Base-by-base conservation (phyloP, 306 rosid species). In the Begonia masoniana region DNA sequence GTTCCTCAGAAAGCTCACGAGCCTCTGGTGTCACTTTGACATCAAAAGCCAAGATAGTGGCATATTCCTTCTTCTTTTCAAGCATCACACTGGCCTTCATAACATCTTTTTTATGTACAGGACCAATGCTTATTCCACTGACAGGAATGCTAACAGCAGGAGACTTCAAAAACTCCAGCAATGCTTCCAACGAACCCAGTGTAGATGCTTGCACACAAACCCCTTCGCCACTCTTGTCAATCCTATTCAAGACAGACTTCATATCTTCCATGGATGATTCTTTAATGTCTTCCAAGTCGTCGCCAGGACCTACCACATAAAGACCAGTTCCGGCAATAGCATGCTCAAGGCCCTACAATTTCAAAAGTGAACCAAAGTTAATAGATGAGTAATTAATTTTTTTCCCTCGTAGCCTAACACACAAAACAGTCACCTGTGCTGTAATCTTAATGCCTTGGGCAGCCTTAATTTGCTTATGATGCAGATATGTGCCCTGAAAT, bases 51-150 rank as follows among this genome's bases (percentile, higher is more conserved):
- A 91, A 72, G 62, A 91, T 86, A 46, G 92, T 67, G 24, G 94
- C 83, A 64, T 64, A 83, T 71, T 86, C 94, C 62, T 70, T 71
- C 70, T 75, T 91, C 84, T 91, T 91, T 76, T 81, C 94, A 60
- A 91, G 94, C 99, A 91, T 86, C 47, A 83, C 99, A 52, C 92
- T 75, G 67, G 99, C 96, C 79, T 91, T 91, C 99, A 83, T 91
- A 60, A 91, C 80, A 64, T 91, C 99, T 71, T 86, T 91, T 68
- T 86, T 91, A 53, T 91, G 99, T 12, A 91, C 99, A 13, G 99
- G 99, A 57, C 96, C 99, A 53, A 91, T 91, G 68, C 76, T 84
- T 62, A 91, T 81, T 55, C 88, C 84, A 72, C 99, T 83, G 56
- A 91, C 99, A 56, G 99, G 99, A 71, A 91, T 91, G 48, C 56